Evolutionary conservation across 768 basidiomycete species (phyloP).

Genomic region (Russula earlei): DNA sequence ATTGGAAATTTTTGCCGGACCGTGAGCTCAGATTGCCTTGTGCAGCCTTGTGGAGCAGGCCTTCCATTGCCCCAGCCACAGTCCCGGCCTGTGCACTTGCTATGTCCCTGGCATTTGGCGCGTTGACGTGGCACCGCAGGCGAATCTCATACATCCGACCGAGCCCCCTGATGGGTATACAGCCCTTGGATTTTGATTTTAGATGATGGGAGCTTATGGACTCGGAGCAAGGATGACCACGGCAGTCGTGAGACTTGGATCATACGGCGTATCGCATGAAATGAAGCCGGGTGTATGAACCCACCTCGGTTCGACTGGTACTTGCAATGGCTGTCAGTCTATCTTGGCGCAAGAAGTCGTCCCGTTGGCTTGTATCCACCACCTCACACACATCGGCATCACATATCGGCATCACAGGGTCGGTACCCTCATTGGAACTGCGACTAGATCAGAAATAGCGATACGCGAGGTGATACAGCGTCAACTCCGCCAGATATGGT

Average conservation of each 20-base stretch:
- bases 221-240: too few relatives aligned
- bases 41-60: not conserved
- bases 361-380: not conserved
- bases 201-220: too few relatives aligned
- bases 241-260: too few relatives aligned
- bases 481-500: slow-evolving; percentile 2
- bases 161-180: not conserved
- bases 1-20: not conserved
- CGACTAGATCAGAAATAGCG: slow-evolving; percentile 4
- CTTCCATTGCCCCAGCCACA: not conserved
- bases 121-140: not conserved
- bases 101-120: not conserved
- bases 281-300: not conserved
- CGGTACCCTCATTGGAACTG: not conserved
- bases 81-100: not conserved
- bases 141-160: too few relatives aligned
- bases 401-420: not conserved
- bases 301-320: not conserved
- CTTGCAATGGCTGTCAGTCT: too few relatives aligned
- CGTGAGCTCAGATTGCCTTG: too few relatives aligned
- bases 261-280: not conserved
- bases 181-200: too few relatives aligned
- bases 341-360: not conserved
- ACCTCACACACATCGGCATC: too few relatives aligned
- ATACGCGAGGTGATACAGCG: slow-evolving; percentile 12